phyloP scores from a whole-genome alignment of 352 stramenopile genomes.

The Phytopythium sindhum region DNA sequence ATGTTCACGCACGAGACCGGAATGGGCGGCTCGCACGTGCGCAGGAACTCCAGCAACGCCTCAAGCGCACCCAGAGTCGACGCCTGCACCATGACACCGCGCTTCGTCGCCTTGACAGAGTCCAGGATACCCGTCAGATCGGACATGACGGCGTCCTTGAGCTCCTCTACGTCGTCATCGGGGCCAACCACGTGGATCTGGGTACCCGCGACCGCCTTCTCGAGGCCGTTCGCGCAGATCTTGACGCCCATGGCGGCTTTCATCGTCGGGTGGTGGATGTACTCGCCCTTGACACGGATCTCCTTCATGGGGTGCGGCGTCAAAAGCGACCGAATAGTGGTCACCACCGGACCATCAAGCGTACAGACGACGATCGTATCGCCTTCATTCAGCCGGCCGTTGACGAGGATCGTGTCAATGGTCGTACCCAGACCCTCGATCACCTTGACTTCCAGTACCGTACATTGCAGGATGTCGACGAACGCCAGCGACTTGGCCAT shows the following conservation, averaged over 20 bases:
- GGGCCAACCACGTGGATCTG: conserved; percentile 95
- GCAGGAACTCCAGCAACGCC: conserved; percentile 97
- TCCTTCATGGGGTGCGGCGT: conserved; percentile 98
- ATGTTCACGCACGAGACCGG: conserved; percentile 96
- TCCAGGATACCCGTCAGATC: conserved; percentile 95
- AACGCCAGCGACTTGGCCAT: conserved; percentile 90
- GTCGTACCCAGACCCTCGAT: conserved; percentile 99
- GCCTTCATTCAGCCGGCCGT: conserved; percentile 94
- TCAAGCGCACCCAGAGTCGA: conserved; percentile 98
- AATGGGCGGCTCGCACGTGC: conserved; percentile 92
- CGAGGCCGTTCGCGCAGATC: conserved; percentile 95
- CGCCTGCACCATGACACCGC: conserved; percentile 98
- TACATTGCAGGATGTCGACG: conserved; percentile 93
- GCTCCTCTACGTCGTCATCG: conserved; percentile 97
- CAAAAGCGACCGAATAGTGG: conserved; percentile 95
- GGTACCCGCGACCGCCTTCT: conserved; percentile 98
- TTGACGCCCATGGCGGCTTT: conserved; percentile 99
- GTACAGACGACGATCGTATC: conserved; percentile 98
- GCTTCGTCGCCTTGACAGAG: conserved; percentile 94
- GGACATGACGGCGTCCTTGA: conserved; percentile 97
- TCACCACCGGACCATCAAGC: conserved; percentile 97
- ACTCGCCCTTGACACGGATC: conserved; percentile 93
- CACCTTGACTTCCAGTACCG: conserved; percentile 99
- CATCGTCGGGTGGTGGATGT: conserved; percentile 96
- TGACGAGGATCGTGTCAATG: conserved; percentile 98